Conservation (phyloP, 2,329 filamentous ascomycete genomes). For the Nemania sp. region DNA sequence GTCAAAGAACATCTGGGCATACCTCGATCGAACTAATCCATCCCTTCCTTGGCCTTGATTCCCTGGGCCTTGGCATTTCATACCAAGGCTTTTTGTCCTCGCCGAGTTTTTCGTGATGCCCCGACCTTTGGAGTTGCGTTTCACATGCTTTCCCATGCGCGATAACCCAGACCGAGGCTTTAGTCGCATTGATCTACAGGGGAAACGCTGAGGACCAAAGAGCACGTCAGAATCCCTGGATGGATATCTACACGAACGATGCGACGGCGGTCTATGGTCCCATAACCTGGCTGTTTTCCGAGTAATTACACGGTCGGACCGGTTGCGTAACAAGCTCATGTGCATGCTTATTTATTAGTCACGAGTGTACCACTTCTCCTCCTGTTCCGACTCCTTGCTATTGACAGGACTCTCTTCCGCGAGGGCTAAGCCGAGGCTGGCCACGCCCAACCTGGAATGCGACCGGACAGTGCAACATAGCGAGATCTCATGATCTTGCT, state of each 20-base stretch:
- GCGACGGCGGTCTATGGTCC: neutral
- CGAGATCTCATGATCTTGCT: slow-evolving; percentile 34
- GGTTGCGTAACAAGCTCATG: neutral
- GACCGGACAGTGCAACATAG: slow-evolving; percentile 29
- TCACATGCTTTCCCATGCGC: neutral
- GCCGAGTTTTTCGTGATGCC: neutral
- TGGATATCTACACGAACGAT: neutral
- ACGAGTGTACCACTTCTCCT: neutral
- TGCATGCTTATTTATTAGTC: slow-evolving; percentile 5
- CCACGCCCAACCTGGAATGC: slow-evolving; percentile 22
- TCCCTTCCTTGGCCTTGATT: neutral
- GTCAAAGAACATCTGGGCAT: neutral
- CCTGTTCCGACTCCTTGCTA: neutral
- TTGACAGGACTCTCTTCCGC: slow-evolving; percentile 14
- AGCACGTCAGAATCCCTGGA: neutral
- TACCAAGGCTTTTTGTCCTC: neutral
- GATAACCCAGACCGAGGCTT: neutral
- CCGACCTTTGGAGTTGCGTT: neutral
- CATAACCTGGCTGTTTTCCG: slow-evolving; percentile 10
- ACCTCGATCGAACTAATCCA: neutral
- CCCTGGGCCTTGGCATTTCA: neutral
- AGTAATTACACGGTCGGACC: neutral
- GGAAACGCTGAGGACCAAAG: neutral
- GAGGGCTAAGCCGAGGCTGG: slow-evolving; percentile 16
- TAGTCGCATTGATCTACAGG: neutral